These are phyloP conservation scores for Myochromella boudieri DNA, from an alignment of 768 basidiomycete genomes.

Conservation along the genomic window DNA sequence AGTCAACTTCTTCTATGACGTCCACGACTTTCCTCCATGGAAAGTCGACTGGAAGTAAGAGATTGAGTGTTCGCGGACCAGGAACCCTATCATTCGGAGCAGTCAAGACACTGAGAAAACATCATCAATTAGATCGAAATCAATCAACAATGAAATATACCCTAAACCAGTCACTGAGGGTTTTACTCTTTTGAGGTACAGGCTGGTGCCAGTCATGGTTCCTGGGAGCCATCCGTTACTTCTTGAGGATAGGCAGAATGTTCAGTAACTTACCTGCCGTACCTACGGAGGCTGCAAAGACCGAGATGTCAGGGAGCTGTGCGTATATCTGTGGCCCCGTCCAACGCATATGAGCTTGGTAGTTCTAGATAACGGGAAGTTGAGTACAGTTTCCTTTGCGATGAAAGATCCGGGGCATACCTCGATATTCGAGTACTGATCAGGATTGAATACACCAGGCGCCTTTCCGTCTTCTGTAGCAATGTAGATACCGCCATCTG, in stretches of 20 bases:
- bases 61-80: conserved; percentile 19
- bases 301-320: conserved; percentile 22
- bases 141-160: too few relatives aligned
- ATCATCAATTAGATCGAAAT: too few relatives aligned
- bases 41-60: conserved; percentile 19
- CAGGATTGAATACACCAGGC: conserved; percentile 18
- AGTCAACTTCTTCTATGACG: conserved; percentile 20
- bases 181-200: conserved; percentile 21
- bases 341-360: conserved; percentile 24
- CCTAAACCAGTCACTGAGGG: conserved; percentile 19
- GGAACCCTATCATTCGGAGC: conserved; percentile 22
- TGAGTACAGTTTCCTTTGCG: too few relatives aligned
- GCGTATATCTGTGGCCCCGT: conserved; percentile 24
- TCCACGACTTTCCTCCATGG: conserved; percentile 24
- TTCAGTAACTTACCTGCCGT: conserved; percentile 16
- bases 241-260: background rate
- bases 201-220: conserved; percentile 24
- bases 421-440: conserved; percentile 22
- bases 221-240: conserved; percentile 11
- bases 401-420: conserved; percentile 2
- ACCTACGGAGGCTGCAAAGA: conserved; percentile 22
- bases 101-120: conserved; percentile 19
- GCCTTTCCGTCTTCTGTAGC: conserved; percentile 17
- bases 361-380: conserved; percentile 16
- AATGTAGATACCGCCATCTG: conserved; percentile 21